phyloP scores from a whole-genome alignment of 2,329 filamentous ascomycete species.

The Colletotrichum costaricense region DNA sequence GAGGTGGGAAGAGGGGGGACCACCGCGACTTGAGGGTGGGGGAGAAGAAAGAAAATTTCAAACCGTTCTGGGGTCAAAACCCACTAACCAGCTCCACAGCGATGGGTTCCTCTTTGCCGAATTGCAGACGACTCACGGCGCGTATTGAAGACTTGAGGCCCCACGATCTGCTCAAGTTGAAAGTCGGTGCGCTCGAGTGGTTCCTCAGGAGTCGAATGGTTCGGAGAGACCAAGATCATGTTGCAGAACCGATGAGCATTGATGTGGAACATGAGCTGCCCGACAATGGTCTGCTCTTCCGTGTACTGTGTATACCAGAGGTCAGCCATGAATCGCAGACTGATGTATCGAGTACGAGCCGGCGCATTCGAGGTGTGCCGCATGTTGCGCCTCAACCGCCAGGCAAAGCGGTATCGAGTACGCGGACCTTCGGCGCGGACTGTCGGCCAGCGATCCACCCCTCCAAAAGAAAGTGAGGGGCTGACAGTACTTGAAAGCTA shows the following conservation, averaged over 20 bases:
- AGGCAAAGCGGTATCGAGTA: neutral
- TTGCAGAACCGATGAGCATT: neutral
- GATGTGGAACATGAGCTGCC: neutral
- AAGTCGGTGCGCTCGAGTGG: neutral
- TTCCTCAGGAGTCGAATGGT: neutral
- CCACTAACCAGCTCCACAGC: constrained; percentile 12
- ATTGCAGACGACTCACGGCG: constrained; percentile 2
- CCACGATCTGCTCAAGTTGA: neutral
- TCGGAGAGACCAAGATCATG: neutral
- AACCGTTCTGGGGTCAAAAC: constrained; percentile 8
- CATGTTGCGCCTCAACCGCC: neutral
- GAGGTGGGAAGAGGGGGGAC: neutral
- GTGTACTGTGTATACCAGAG: neutral
- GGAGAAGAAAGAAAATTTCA: constrained; percentile 15
- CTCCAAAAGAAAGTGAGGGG: constrained; percentile 8
- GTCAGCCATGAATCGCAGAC: neutral
- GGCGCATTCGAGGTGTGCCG: neutral
- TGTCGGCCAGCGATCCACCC: neutral
- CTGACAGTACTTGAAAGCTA: neutral
- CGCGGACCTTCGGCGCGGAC: neutral
- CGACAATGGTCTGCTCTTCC: neutral
- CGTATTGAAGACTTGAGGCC: neutral
- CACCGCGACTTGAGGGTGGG: neutral
- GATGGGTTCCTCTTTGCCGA: constrained; percentile 16
- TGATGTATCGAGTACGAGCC: constrained; percentile 7